Evolutionary conservation across 139 green algal genomes (phyloP).

Genomic region (Chlamydomonas schloesseri): DNA sequence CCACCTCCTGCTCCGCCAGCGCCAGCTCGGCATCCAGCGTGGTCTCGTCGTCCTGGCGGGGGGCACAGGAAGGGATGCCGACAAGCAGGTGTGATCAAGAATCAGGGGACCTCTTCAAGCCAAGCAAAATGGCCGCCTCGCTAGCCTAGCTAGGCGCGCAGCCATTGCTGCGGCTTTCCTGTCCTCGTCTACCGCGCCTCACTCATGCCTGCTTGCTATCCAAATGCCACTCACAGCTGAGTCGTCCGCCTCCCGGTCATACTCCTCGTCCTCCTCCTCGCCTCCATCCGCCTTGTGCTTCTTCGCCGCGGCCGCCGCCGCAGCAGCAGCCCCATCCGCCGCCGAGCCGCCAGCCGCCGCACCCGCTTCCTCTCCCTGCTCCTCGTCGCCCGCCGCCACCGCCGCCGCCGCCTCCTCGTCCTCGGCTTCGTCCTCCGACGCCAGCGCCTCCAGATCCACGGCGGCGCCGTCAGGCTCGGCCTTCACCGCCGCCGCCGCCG

Average conservation of each 20-base stretch:
- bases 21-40: slow-evolving; percentile 75
- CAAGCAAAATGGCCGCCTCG: no score
- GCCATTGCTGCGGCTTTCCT: no score
- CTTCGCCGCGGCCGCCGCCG: slow-evolving; percentile 15
- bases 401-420: slow-evolving; percentile 6
- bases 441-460: slow-evolving; percentile 14
- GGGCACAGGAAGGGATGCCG: no score
- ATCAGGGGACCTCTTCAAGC: no score
- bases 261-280: slow-evolving; percentile 12
- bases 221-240: slow-evolving; percentile 10
- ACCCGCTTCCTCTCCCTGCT: neutral
- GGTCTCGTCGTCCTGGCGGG: slow-evolving; percentile 71
- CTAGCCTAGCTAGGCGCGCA: no score
- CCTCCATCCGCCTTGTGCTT: slow-evolving; percentile 2
- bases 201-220: no score
- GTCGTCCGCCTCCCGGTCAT: slow-evolving; percentile 11
- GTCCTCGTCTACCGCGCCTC: no score
- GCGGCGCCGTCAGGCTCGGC: neutral
- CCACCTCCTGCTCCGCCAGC: slow-evolving; percentile 47
- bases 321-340: neutral
- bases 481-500: neutral
- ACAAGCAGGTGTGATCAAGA: no score
- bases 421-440: neutral
- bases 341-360: neutral
- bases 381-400: neutral